phyloP scores from a whole-genome alignment of 2,329 filamentous ascomycete genomes.

The Botrytis galanthina region DNA sequence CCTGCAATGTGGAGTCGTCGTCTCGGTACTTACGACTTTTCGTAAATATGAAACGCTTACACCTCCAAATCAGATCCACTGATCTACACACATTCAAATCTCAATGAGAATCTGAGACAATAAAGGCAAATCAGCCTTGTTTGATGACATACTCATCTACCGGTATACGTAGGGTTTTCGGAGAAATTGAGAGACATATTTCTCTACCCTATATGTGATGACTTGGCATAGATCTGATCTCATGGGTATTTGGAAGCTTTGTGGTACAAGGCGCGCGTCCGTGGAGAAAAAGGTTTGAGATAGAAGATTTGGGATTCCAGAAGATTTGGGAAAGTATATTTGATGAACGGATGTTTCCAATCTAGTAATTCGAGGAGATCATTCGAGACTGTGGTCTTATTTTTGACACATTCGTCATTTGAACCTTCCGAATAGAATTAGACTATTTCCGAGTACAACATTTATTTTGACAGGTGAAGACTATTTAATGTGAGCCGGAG shows the following conservation, averaged over 20 bases:
- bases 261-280: background rate
- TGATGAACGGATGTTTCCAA: background rate
- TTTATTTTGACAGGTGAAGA: background rate
- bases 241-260: background rate
- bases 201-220: background rate
- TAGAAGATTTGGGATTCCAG: background rate
- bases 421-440: background rate
- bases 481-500: background rate
- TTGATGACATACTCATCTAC: background rate
- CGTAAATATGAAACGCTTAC: background rate
- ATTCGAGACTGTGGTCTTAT: background rate
- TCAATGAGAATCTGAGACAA: background rate
- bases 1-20: background rate
- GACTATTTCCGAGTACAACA: background rate
- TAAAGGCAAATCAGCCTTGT: background rate
- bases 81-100: background rate
- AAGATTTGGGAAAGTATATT: background rate
- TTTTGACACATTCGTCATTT: background rate
- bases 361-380: background rate
- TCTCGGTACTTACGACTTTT: constrained; percentile 4
- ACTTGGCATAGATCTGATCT: background rate
- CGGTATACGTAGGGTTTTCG: background rate
- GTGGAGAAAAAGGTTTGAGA: background rate
- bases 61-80: background rate
- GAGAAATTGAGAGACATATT: background rate